Evolutionary conservation across 148 eudicot genomes (phyloP).

Genomic region (Rhododendron kiyosumense): DNA sequence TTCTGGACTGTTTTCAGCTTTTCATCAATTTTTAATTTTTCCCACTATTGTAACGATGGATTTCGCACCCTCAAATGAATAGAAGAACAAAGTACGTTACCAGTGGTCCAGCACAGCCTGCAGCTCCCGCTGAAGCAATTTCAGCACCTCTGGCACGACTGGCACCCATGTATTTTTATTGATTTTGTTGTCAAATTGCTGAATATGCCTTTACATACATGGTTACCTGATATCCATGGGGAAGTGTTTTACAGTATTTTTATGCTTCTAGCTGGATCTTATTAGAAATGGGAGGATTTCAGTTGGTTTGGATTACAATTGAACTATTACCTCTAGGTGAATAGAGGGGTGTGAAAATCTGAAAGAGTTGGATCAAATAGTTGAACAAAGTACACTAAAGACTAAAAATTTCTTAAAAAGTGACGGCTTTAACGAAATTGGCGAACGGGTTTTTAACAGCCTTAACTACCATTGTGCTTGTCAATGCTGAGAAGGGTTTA

Average conservation of each 20-base stretch:
- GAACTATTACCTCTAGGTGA: neutral
- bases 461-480: neutral
- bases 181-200: neutral
- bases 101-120: too few species aligned
- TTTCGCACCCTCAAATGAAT: too few species aligned
- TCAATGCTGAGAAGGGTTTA: neutral
- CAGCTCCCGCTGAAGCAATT: too few species aligned
- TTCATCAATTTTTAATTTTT: neutral
- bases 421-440: neutral
- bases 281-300: neutral
- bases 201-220: neutral
- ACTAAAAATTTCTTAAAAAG: neutral
- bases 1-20: neutral
- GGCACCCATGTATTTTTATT: neutral
- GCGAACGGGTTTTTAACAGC: neutral
- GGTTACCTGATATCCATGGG: neutral
- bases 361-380: neutral
- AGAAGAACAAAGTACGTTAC: too few species aligned
- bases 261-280: neutral
- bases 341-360: neutral
- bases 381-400: neutral
- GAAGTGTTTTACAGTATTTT: neutral
- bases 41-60: neutral
- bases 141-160: too few species aligned
- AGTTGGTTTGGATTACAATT: neutral